Evolutionary conservation across 2,329 filamentous ascomycete genomes (phyloP), one percentile per base, ranked within the genome.

Genomic region (Cercospora sojina): DNA sequence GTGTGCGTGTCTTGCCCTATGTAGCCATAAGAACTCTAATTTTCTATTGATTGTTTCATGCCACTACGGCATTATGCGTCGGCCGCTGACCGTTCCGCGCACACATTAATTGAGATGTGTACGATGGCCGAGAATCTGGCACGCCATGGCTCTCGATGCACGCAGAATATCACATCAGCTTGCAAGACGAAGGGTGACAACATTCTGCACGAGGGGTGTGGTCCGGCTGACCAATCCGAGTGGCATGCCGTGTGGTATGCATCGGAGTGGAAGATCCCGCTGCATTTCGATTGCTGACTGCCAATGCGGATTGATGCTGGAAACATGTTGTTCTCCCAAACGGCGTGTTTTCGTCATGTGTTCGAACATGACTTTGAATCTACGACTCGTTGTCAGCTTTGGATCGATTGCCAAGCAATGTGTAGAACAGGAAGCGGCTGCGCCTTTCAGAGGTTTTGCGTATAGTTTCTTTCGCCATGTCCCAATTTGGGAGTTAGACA

Each of bases 391-490:
- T 18, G 55, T 58, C 32, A 58, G 55, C 55, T 38, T 58, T 31
- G 25, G 55, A 49, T 23, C 20, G 4, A 49, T 10, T 10, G 4
- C 18, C 43, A 12, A 23, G 55, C 25, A 38, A 23, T 38, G 27
- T 35, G 5, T 35, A 20, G 16, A 10, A 20, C 18, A 35, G 55
- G 32, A 16, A 35, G 55, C 31, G 29, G 18, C 35, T 27, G 43
- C 20, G 27, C 7, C 31, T 65, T 27, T 67, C 66, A 67, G 66
- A 62, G 38, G 23, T 62, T 59, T 70, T 72, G 73, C 72, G 72
- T 73, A 73, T 73, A 57, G 43, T 57, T 66, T 72, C 57, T 59
- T 16, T 75, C 73, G 68, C 72, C 73, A 75, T 25, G 49, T 62
- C 60, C 49, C 60, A 60, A 29, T 41, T 23, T 56, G 60, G 27